Conservation (phyloP, 768 basidiomycete species). For the Heimioporus sp. region DNA sequence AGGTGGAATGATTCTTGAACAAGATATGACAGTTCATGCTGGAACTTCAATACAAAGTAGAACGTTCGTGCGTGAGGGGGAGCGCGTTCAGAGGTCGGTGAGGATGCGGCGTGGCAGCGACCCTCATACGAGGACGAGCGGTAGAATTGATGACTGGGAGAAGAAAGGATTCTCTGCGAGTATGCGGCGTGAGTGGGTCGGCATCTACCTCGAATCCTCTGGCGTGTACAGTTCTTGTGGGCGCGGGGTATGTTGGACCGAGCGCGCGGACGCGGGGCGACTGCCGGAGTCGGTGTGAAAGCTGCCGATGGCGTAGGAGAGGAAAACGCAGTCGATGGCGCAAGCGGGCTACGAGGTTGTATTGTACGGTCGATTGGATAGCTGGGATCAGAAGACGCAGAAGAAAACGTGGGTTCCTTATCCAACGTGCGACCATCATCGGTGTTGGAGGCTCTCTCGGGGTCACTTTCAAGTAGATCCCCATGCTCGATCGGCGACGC, state of each 20-base stretch:
- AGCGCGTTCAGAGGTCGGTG: conserved; percentile 53
- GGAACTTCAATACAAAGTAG: no score
- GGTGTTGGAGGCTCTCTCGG: conserved; percentile 18
- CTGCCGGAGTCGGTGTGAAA: conserved; percentile 70
- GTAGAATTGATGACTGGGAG: conserved; percentile 84
- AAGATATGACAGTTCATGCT: no score
- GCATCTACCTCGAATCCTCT: conserved; percentile 34
- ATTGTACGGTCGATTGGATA: conserved; percentile 30
- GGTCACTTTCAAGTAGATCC: conserved; percentile 18
- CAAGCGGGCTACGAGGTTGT: conserved; percentile 32
- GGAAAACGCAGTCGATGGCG: conserved; percentile 43
- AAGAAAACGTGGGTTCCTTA: conserved; percentile 70
- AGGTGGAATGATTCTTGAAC: no score
- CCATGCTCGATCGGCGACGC: background rate
- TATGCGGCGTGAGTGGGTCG: conserved; percentile 63
- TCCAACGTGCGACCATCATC: conserved; percentile 28
- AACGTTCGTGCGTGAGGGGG: conserved; percentile 45
- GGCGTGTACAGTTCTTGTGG: conserved; percentile 38
- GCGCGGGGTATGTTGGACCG: conserved; percentile 55
- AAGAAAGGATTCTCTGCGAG: conserved; percentile 77
- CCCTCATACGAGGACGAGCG: conserved; percentile 59
- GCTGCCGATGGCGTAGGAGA: conserved; percentile 55
- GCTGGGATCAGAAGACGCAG: conserved; percentile 48
- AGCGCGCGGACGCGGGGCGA: conserved; percentile 57
- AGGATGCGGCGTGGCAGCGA: conserved; percentile 45